These are phyloP conservation scores for Begonia loranthoides DNA, from an alignment of 306 rosid species.

Conservation along the genomic window DNA sequence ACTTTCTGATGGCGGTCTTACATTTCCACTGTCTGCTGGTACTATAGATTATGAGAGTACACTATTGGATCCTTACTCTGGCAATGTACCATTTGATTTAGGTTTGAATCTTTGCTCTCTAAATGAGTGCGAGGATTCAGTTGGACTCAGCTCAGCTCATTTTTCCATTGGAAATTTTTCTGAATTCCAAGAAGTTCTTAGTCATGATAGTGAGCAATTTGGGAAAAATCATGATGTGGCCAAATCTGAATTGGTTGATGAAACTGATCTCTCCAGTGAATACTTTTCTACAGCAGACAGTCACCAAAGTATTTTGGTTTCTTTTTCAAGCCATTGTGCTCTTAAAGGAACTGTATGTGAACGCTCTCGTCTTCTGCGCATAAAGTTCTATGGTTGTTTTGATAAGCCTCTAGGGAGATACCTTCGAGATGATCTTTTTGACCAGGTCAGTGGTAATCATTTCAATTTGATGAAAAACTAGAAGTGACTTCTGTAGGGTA, in stretches of 20 bases:
- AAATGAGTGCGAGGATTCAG: conserved; percentile 24
- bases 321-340: conserved; percentile 84
- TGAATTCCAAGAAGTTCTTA: conserved; percentile 23
- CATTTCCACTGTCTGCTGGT: conserved; percentile 24
- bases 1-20: conserved; percentile 18
- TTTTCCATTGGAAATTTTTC: conserved; percentile 22
- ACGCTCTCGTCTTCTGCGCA: conserved; percentile 79
- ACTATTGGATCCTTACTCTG: conserved; percentile 21
- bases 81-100: conserved; percentile 26
- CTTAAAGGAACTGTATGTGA: conserved; percentile 73
- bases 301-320: conserved; percentile 90
- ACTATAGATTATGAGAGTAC: conserved; percentile 20
- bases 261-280: conserved; percentile 57
- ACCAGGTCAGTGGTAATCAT: conserved; percentile 30
- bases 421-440: conserved; percentile 78
- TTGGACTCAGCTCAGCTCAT: conserved; percentile 9
- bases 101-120: conserved; percentile 15
- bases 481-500: background rate
- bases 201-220: conserved; percentile 26
- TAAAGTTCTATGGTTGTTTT: conserved; percentile 78
- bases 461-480: conserved; percentile 1
- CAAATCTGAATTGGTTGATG: conserved; percentile 36
- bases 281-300: conserved; percentile 75
- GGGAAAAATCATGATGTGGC: conserved; percentile 27
- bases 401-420: conserved; percentile 98